Conservation (phyloP, 2,329 filamentous ascomycete genomes). For the Tolypocladium amazonense region DNA sequence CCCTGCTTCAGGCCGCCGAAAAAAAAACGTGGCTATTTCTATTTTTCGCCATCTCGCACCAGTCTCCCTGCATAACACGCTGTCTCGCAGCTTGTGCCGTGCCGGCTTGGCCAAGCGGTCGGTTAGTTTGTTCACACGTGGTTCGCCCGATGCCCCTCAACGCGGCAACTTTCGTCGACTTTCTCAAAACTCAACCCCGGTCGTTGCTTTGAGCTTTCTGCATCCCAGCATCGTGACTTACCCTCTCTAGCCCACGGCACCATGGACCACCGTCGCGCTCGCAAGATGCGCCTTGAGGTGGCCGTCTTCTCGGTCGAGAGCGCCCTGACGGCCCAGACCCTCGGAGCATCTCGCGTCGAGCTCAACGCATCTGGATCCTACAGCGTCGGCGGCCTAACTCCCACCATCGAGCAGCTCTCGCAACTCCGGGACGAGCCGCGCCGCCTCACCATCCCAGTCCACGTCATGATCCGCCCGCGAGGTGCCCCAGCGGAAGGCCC, state of each 20-base stretch:
- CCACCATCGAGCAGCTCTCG: constrained; percentile 27
- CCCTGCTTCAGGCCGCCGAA: neutral
- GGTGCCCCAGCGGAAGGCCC: constrained; percentile 6
- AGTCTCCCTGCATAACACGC: neutral
- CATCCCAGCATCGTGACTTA: neutral
- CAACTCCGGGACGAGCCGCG: constrained; percentile 11
- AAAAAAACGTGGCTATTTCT: neutral
- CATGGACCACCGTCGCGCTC: neutral
- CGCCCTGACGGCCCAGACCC: constrained; percentile 25
- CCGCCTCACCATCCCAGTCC: constrained; percentile 27
- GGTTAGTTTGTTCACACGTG: neutral
- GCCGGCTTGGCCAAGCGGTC: neutral
- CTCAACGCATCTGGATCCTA: constrained; percentile 44
- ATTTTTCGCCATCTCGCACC: neutral
- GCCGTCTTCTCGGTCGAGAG: constrained; percentile 39
- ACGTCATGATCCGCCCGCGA: constrained; percentile 45
- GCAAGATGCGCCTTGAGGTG: constrained; percentile 33
- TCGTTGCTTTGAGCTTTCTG: neutral
- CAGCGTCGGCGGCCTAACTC: constrained; percentile 38
- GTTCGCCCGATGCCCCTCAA: neutral
- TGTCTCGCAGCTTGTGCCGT: neutral
- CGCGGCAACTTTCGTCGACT: neutral
- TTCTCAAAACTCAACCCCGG: neutral
- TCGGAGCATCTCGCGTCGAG: constrained; percentile 41
- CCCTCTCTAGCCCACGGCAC: neutral